Percentiles rank a stretch among this genome's conserved stretches.
These are phyloP conservation scores for Raffaelea deltoideospora DNA, from an alignment of 2,329 filamentous ascomycete genomes.

Conservation along the genomic window DNA sequence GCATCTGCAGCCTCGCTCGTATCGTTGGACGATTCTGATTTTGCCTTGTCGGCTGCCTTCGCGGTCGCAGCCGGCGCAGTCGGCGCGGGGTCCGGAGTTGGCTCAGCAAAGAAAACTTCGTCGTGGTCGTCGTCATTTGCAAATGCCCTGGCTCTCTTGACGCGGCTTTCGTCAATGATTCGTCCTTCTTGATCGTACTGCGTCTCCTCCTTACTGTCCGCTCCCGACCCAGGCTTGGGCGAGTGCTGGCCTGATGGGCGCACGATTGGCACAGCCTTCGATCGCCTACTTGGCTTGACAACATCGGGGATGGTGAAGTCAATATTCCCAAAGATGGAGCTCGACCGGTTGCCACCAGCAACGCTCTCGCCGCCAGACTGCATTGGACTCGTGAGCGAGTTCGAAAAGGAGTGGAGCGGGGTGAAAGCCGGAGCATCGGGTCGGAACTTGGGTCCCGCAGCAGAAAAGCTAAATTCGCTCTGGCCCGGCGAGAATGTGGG, in stretches of 20 bases:
- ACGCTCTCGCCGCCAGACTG: constrained; percentile 28
- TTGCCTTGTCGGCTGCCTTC: no score
- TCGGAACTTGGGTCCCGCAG: constrained; percentile 52
- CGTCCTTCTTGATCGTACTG: constrained; percentile 44
- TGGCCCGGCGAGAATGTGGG: constrained; percentile 56
- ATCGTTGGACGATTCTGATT: neutral
- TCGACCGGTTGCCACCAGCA: constrained; percentile 18
- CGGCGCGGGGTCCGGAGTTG: no score
- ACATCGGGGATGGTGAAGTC: constrained; percentile 46
- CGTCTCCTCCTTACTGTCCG: constrained; percentile 12
- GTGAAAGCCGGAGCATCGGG: constrained; percentile 66
- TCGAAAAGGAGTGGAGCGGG: constrained; percentile 35
- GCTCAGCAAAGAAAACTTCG: constrained; percentile 59
- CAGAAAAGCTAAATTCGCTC: constrained; percentile 53
- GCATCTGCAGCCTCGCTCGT: neutral
- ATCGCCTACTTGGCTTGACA: constrained; percentile 51
- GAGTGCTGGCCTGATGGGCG: constrained; percentile 39
- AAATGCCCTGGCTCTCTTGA: constrained; percentile 63
- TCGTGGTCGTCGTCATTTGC: constrained; percentile 54
- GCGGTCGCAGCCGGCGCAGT: no score
- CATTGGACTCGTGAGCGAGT: constrained; percentile 29
- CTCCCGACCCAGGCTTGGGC: constrained; percentile 2
- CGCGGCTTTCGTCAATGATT: constrained; percentile 48
- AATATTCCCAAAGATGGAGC: constrained; percentile 56
- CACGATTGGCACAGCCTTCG: constrained; percentile 73